Evolutionary conservation across 2,329 filamentous ascomycete genomes (phyloP).

Genomic region (Chalaropsis ovoidea): DNA sequence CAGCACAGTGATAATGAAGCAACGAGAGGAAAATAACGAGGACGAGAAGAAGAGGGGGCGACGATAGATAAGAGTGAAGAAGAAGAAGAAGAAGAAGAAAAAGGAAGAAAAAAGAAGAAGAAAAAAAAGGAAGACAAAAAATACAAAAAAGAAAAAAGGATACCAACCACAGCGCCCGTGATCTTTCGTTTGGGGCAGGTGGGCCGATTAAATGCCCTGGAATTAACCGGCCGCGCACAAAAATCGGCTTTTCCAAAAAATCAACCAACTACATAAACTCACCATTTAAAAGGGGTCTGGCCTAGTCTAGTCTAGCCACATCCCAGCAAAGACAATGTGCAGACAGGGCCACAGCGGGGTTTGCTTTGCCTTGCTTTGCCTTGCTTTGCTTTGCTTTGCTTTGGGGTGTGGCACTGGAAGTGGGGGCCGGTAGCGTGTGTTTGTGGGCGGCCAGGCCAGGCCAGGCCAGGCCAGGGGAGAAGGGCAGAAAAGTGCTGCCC

Average conservation of each 20-base stretch:
- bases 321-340: constrained; percentile 11
- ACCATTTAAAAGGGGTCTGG: background rate
- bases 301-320: constrained; percentile 6
- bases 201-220: constrained; percentile 9
- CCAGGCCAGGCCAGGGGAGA: background rate
- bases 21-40: no score
- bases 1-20: background rate
- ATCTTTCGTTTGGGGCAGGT: constrained; percentile 9
- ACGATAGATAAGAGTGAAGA: no score
- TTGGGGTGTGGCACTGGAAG: background rate
- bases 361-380: no score
- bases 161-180: constrained; percentile 4
- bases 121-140: constrained; percentile 12
- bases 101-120: background rate
- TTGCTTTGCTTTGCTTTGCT: background rate
- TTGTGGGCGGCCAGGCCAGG: no score
- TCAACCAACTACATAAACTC: no score
- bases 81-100: no score
- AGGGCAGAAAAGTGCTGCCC: no score
- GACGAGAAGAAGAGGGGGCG: no score
- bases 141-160: constrained; percentile 17
- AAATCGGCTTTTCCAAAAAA: background rate
- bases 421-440: background rate
- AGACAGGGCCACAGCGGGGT: constrained; percentile 14
- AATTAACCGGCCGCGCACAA: constrained; percentile 6